Percentiles rank a stretch among this genome's conserved stretches.
Conservation (phyloP, 129 eudicot species). For the Tagetes erecta region DNA sequence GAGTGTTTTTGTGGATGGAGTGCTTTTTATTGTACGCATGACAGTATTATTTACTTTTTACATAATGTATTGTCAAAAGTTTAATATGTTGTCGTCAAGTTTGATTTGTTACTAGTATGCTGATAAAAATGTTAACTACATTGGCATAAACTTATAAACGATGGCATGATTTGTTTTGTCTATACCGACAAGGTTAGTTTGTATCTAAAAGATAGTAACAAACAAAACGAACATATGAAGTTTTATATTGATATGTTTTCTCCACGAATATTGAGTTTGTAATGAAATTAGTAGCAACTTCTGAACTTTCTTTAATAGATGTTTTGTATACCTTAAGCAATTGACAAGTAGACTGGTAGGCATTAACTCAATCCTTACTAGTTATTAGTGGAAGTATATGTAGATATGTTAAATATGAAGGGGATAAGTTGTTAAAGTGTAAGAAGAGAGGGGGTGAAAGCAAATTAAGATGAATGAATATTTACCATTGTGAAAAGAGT, state of each 20-base stretch:
- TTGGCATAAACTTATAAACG: neutral
- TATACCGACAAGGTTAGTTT: neutral
- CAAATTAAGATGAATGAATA: constrained; percentile 10
- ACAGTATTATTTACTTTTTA: too few species aligned
- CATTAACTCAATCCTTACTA: neutral
- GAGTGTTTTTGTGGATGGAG: too few species aligned
- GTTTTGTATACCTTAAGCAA: neutral
- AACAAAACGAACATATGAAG: neutral
- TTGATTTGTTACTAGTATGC: too few species aligned
- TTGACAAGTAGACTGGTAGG: neutral
- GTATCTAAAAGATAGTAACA: neutral
- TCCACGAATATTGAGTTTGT: neutral
- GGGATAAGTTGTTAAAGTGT: neutral
- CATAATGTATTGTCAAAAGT: too few species aligned
- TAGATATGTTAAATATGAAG: neutral
- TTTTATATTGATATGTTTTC: neutral
- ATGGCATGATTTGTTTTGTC: neutral
- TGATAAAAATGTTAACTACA: too few species aligned
- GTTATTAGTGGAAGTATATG: neutral
- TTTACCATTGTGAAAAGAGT: neutral
- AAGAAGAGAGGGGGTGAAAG: constrained; percentile 1
- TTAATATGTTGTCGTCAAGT: too few species aligned
- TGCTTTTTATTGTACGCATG: too few species aligned
- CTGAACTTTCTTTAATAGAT: neutral
- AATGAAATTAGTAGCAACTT: neutral